Evolutionary conservation across 257 asterid genomes (phyloP).

Genomic region (Linderniella brevidens): DNA sequence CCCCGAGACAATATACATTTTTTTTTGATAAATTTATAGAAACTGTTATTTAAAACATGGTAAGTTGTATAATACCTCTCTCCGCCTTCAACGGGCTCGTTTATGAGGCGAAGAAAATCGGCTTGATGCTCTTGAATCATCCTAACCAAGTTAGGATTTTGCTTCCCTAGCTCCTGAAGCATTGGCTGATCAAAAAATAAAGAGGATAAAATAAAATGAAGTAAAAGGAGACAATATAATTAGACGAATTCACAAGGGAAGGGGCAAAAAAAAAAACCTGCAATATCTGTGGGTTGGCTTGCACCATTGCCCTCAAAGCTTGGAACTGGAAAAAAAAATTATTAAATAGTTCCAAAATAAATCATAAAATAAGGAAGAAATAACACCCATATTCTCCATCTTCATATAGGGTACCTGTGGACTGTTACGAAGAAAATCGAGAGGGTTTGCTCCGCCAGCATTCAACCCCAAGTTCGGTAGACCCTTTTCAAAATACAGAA

Average conservation of each 20-base stretch:
- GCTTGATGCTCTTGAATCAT: slow-evolving; percentile 73
- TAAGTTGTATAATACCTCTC: slow-evolving; percentile 30
- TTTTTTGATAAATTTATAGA: neutral
- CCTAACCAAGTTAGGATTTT: slow-evolving; percentile 63
- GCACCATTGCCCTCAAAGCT: slow-evolving; percentile 71
- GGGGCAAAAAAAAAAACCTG: slow-evolving; percentile 16
- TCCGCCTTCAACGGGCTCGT: slow-evolving; percentile 79
- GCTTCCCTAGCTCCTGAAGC: slow-evolving; percentile 84
- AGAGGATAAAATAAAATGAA: no score
- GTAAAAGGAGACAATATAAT: neutral
- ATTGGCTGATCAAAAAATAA: slow-evolving; percentile 27
- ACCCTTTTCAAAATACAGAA: slow-evolving; percentile 23
- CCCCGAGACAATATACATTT: neutral
- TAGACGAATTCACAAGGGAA: neutral
- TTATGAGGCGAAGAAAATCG: slow-evolving; percentile 74
- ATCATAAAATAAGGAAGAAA: neutral
- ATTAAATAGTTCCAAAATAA: slow-evolving; percentile 1
- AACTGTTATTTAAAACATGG: slow-evolving; percentile 1
- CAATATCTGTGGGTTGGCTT: slow-evolving; percentile 75
- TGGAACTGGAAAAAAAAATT: slow-evolving; percentile 36
- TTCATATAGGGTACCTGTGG: slow-evolving; percentile 32
- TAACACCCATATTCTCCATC: neutral
- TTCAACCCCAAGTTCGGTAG: slow-evolving; percentile 43
- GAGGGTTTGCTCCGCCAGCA: slow-evolving; percentile 44
- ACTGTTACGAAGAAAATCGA: slow-evolving; percentile 64